Evolutionary conservation across 2,329 filamentous ascomycete genomes (phyloP).

Genomic region (Stagonosporopsis chrysanthemi): DNA sequence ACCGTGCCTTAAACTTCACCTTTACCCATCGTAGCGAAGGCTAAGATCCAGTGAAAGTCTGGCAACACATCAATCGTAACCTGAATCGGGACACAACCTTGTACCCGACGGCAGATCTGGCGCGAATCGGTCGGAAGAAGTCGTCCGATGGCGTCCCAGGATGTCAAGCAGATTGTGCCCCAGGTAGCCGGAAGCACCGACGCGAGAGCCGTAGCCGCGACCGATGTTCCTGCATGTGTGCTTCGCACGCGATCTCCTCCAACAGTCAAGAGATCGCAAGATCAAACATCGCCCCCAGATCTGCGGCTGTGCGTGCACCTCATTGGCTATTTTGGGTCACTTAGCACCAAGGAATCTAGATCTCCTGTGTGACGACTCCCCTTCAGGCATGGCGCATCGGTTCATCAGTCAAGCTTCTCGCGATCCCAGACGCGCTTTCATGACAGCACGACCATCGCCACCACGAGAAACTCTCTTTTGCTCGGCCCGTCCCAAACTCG

Average conservation of each 20-base stretch:
- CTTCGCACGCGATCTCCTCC: conserved; percentile 17
- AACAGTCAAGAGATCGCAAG: conserved; percentile 16
- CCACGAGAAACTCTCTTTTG: conserved; percentile 18
- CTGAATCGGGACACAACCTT: background rate
- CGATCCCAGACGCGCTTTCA: conserved; percentile 37
- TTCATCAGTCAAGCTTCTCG: conserved; percentile 23
- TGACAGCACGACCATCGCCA: conserved; percentile 40
- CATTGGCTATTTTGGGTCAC: conserved; percentile 21
- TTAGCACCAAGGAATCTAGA: conserved; percentile 28
- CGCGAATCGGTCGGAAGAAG: background rate
- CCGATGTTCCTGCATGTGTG: conserved; percentile 19
- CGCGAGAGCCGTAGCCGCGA: conserved; percentile 8
- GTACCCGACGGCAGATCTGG: background rate
- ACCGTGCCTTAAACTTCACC: background rate
- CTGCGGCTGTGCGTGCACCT: conserved; percentile 7
- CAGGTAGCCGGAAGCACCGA: conserved; percentile 5
- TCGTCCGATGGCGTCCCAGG: conserved; percentile 3
- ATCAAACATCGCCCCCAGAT: conserved; percentile 28
- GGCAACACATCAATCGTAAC: conserved; percentile 2
- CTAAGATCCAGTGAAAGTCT: background rate
- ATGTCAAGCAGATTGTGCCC: conserved; percentile 1
- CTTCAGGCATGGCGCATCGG: conserved; percentile 25
- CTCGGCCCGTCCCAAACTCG: conserved; percentile 35
- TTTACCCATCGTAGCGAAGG: background rate
- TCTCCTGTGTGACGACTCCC: conserved; percentile 15